Evolutionary conservation across 345 rosid genomes (phyloP).

Genomic region (Balakata baccata): DNA sequence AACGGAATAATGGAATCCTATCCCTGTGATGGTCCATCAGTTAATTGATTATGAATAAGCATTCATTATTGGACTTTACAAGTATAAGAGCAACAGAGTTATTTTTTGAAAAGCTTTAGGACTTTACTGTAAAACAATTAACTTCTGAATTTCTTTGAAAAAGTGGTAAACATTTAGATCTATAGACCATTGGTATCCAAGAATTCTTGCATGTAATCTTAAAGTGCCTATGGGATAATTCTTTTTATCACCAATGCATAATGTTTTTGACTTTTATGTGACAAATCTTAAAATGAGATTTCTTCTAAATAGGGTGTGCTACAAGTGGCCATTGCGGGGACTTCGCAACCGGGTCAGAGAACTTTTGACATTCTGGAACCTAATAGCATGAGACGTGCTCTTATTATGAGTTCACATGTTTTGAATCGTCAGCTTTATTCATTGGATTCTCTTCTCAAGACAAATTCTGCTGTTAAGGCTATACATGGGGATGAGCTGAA

Average conservation of each 20-base stretch:
- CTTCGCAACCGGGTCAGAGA: conserved; percentile 34
- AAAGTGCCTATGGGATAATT: neutral
- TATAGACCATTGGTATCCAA: neutral
- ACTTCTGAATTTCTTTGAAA: too few species aligned
- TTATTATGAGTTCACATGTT: conserved; percentile 64
- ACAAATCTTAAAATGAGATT: conserved; percentile 10
- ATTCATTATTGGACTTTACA: too few species aligned
- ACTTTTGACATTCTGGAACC: conserved; percentile 75
- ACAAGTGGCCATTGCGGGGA: conserved; percentile 45
- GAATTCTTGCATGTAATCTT: neutral
- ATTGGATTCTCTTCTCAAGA: conserved; percentile 57
- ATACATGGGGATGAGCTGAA: conserved; percentile 32
- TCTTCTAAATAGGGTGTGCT: conserved; percentile 51
- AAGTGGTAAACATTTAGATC: neutral
- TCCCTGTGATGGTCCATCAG: too few species aligned
- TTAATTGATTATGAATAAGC: too few species aligned
- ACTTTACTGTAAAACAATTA: too few species aligned
- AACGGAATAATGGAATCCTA: too few species aligned
- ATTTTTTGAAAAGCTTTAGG: too few species aligned
- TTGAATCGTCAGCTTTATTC: conserved; percentile 78
- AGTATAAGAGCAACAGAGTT: too few species aligned
- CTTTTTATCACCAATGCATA: neutral
- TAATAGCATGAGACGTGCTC: conserved; percentile 61
- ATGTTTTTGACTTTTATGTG: conserved; percentile 6
- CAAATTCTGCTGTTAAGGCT: conserved; percentile 37